A percentile compares a stretch with the other conserved stretches of the same genome.
Conservation (phyloP, 140 eudicot genomes). For the Erigeron philadelphicus region DNA sequence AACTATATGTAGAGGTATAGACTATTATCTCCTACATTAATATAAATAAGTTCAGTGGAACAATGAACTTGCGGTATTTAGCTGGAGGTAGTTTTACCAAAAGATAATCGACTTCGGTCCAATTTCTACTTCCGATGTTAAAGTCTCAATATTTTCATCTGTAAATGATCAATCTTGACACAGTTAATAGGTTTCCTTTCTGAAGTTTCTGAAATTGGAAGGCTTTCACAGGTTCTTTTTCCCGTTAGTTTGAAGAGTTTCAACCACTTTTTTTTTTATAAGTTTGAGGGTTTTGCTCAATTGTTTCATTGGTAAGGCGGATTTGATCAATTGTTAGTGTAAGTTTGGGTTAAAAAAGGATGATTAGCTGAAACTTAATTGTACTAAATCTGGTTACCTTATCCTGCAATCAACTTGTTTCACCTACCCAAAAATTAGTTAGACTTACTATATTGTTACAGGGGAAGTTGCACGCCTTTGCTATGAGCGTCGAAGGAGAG, state of each 20-base stretch:
- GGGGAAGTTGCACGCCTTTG: conserved; percentile 52
- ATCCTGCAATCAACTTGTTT: neutral
- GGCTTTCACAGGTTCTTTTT: too few species aligned
- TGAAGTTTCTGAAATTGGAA: neutral
- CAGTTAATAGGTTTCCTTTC: neutral
- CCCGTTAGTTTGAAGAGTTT: too few species aligned
- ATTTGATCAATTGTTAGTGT: neutral
- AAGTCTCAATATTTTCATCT: too few species aligned
- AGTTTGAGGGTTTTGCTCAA: neutral
- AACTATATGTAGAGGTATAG: conserved; percentile 61
- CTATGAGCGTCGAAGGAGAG: conserved; percentile 44
- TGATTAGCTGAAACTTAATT: neutral
- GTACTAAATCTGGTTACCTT: neutral
- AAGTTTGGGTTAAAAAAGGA: neutral
- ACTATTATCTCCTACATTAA: conserved; percentile 1
- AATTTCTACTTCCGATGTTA: too few species aligned
- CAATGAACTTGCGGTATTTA: conserved; percentile 2
- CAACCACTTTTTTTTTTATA: neutral
- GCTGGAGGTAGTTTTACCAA: neutral
- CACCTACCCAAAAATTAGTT: neutral
- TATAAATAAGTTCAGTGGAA: neutral
- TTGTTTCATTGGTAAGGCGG: neutral
- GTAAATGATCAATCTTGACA: neutral
- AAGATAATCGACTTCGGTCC: neutral
- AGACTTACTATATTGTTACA: conserved; percentile 21